phyloP scores from a whole-genome alignment of 2,329 filamentous ascomycete genomes.

The Fusarium praegraminearum region DNA sequence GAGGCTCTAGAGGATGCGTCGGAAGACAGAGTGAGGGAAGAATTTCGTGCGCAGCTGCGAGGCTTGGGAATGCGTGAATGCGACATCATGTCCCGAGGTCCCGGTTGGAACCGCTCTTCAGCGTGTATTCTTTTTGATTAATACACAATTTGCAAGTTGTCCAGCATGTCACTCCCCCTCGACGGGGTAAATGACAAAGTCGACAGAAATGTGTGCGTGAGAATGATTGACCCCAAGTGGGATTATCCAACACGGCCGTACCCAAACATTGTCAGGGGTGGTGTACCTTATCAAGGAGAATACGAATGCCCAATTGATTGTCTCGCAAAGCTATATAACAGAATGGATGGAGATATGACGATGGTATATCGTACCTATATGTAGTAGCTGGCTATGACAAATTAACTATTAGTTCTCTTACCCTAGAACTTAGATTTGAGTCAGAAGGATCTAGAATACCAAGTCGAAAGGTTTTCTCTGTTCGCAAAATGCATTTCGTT shows the following conservation, averaged over 20 bases:
- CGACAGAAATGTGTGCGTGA: not conserved
- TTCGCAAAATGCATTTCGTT: not conserved
- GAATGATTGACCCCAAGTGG: conserved; percentile 28
- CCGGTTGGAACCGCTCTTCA: conserved; percentile 11
- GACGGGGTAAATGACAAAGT: conserved; percentile 10
- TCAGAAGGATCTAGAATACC: not conserved
- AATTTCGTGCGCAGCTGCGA: conserved; percentile 29
- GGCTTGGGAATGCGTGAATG: conserved; percentile 14
- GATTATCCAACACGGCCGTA: conserved; percentile 20
- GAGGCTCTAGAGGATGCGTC: conserved; percentile 25
- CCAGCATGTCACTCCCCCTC: conserved; percentile 3
- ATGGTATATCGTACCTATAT: conserved; percentile 7
- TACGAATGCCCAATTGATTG: conserved; percentile 1
- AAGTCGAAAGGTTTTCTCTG: not conserved
- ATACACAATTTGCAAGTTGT: conserved; percentile 6
- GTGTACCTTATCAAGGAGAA: conserved; percentile 10
- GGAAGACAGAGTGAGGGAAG: conserved; percentile 33
- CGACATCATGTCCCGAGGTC: conserved; percentile 24
- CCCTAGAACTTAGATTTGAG: not conserved
- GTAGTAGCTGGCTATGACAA: not conserved
- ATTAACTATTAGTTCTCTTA: not conserved
- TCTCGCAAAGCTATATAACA: conserved; percentile 20
- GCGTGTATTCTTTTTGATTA: conserved; percentile 22
- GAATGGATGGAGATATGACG: conserved; percentile 25
- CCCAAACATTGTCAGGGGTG: not conserved